Base-by-base conservation (phyloP, 225 moss, liverwort and hornwort genomes). In the Pseudoscleropodium purum region DNA sequence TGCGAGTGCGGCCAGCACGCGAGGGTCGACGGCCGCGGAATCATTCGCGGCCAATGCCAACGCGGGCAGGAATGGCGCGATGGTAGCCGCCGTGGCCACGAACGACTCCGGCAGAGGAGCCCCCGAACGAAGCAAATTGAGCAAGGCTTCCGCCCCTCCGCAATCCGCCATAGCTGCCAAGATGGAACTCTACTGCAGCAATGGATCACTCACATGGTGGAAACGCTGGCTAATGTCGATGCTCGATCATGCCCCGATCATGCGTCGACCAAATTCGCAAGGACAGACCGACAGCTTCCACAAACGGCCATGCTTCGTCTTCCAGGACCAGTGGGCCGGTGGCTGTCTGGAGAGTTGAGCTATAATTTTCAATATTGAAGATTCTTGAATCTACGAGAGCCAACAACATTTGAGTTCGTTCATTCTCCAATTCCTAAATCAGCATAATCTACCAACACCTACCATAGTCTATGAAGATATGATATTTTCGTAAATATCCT, bases 21-120 rank as follows among this genome's bases (percentile, higher is more conserved):
- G 90, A 70, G 92, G 86, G 62, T 96, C 91, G 54, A 93, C 90
- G 74, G 88, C 90, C 11, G 93, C 91, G 34, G 94, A 96, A 77
- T 98, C 96, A 69, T 94, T 85, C 34, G 94, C 94, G 24, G 94
- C 92, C 82, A 94, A 73, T 62, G 91, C 87, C 31, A 98, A 88
- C 65, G 98, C 90, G 25, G 96, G 98, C 84, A 97, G 81, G 86
- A 98, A 98, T 47, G 93, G 92, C 56, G 84, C 81, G 21, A 91
- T 69, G n/a, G 47, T 34, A 62, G 77, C 57, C 13, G 86, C 91
- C 31, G 92, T 90, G 19, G 91, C 88, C 24, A 88, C 87, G 21
- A 92, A 90, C 24, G 89, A 76, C 6, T 84, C 81, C 70, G 87
- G 91, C 57, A 90, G 76, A 45, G 84, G 79, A 13, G 90, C 85